Evolutionary conservation across 441 rosid species (phyloP), one percentile per base, ranked within the genome.

Genomic region (Adansonia madagascariensis): DNA sequence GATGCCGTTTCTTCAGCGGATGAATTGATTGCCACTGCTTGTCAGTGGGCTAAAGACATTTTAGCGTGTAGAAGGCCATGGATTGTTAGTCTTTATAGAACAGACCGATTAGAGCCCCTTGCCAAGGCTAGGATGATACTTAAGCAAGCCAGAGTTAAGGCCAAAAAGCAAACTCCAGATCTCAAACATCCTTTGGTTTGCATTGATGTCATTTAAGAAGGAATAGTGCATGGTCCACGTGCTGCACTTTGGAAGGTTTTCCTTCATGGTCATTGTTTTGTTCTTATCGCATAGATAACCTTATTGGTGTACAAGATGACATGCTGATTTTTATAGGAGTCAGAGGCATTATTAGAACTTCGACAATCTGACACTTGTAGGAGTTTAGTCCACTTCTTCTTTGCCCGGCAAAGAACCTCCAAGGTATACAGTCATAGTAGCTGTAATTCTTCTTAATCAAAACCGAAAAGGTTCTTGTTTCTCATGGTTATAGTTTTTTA

Each of bases 191-290:
- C 61, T 27, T 52, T 70, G 60, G 46, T 70, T 27, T 70, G 74
- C 24, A 52, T 70, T 70, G 61, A 52, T 70, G 74, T 70, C 46
- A 70, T 70, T 52, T 61, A 70, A 70, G 74, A 70, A 31, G 61
- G 61, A 50, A 50, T 70, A n/a, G 5, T 70, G 44, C 46, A n/a
- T 52, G 74, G 47, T 31, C 61, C 74, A 31, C 74, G 61, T 31
- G 61, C 74, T 50, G 74, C 74, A 27, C 74, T 70, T 31, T 70
- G 74, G 74, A 70, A 70, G 74, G 74, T 70, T 3, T 53, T 46
- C 52, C 41, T 50, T 27, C 15, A 35, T 50, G 46, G 59, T 70
- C 24, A 15, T 35, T 12, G 31, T 70, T 52, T 70, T 17, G 24
- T 70, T 70, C 24, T 2, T 15, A 27, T 27, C 31, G 61, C 61